Evolutionary conservation across 164 flowering plant species (phyloP), one percentile per base, ranked within the genome.

Genomic region (Aristolochia fimbriata): DNA sequence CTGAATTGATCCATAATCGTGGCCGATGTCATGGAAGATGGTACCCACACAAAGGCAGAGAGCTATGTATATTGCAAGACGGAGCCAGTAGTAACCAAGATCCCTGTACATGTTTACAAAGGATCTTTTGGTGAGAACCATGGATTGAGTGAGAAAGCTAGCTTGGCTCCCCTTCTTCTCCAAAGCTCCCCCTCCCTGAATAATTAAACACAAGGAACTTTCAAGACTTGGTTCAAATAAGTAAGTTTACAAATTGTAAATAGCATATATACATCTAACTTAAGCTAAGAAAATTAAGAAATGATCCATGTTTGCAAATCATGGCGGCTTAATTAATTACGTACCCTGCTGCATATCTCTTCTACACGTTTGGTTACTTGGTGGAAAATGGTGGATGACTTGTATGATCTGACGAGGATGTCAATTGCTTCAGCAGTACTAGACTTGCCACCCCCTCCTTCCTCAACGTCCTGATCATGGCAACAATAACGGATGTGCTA

Each of bases 1-100:
- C 71, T 76, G 73, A 71, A 79, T 79, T 24, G 83, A 76, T 27
- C 64, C 60, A 27, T 49, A 66, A 41, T 53, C 22, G 13, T 11
- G 51, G 13, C 85, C 91, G 33, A 83, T 41, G 33, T 78, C 51
- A 47, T 62, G 72, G 59, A 62, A 87, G 43, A 85, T 60, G 27
- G 77, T 83, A 6, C 95, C 88, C 1, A 74, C 51, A 58, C 79
- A 71, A 41, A 79, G 30, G 20, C 62, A 68, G 2, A 81, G 21
- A 1, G 65, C 67, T 27, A 77, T 58, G 55, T 77, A 76, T 24
- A 79, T 65, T 23, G 55, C 74, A 17, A 77, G 56, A n/a, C 81
- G 76, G 31, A 85, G 16, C 91, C 95, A 85, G 60, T 75, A 83
- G 66, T 85, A 87, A 17, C 93, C 89, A 6, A 74, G 47, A 51